Conservation (phyloP, 441 rosid genomes). For the Adansonia madagascariensis region DNA sequence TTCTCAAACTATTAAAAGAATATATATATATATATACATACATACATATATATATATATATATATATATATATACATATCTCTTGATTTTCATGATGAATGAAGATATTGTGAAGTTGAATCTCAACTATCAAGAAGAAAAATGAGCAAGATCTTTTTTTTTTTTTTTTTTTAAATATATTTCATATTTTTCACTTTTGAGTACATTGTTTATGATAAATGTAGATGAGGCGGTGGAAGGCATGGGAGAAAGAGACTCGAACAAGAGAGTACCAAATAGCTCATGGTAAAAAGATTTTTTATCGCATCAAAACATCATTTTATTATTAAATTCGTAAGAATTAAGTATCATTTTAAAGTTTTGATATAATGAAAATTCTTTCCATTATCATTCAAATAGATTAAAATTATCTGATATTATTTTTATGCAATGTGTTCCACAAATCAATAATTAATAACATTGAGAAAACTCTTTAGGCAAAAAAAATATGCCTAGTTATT, state of each 20-base stretch:
- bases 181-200: neutral
- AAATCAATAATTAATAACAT: neutral
- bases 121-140: too few species aligned
- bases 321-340: too few species aligned
- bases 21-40: too few species aligned
- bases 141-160: too few species aligned
- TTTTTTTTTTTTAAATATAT: neutral
- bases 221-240: constrained; percentile 51
- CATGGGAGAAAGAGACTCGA: constrained; percentile 50
- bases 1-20: neutral
- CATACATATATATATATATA: too few species aligned
- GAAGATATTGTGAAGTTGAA: too few species aligned
- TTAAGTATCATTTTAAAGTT: too few species aligned
- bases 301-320: too few species aligned
- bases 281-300: constrained; percentile 31
- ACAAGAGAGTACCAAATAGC: constrained; percentile 45
- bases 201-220: neutral
- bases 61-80: too few species aligned
- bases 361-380: too few species aligned
- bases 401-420: neutral
- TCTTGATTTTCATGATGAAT: neutral
- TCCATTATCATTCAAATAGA: neutral
- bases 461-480: too few species aligned
- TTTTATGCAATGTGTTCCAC: neutral
- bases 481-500: neutral